Conservation (phyloP, 2,329 filamentous ascomycete genomes). For the Rasamsonia emersonii region DNA sequence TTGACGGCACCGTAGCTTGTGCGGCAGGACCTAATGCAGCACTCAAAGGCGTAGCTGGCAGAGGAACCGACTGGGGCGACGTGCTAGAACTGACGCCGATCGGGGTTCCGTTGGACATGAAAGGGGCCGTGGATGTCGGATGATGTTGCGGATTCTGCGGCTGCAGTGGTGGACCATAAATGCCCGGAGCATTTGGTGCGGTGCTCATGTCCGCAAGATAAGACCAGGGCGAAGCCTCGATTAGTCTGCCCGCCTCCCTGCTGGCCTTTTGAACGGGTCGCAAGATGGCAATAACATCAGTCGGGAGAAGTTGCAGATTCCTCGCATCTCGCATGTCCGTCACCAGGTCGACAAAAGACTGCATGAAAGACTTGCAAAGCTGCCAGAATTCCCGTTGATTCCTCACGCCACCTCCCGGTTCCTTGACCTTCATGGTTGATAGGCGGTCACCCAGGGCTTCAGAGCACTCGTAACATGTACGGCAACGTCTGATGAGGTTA, state of each 20-base stretch:
- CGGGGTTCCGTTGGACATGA: slow-evolving; percentile 12
- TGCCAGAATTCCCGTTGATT: slow-evolving; percentile 55
- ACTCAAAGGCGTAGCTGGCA: slow-evolving; percentile 82
- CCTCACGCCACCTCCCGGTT: slow-evolving; percentile 60
- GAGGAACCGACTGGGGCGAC: slow-evolving; percentile 44
- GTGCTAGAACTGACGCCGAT: slow-evolving; percentile 20
- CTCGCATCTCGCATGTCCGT: slow-evolving; percentile 39
- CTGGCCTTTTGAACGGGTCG: slow-evolving; percentile 74
- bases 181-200: slow-evolving; percentile 19
- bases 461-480: slow-evolving; percentile 61
- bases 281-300: slow-evolving; percentile 64
- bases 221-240: slow-evolving; percentile 58
- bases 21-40: slow-evolving; percentile 83
- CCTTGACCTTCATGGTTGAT: slow-evolving; percentile 73
- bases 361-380: slow-evolving; percentile 56
- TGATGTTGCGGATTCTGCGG: slow-evolving; percentile 23
- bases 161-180: slow-evolving; percentile 30
- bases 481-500: slow-evolving; percentile 62
- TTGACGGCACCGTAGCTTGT: slow-evolving; percentile 74
- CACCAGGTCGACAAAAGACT: slow-evolving; percentile 40
- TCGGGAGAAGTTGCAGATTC: slow-evolving; percentile 42
- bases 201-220: slow-evolving; percentile 41
- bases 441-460: slow-evolving; percentile 65
- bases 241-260: slow-evolving; percentile 68
- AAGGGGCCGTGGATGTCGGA: slow-evolving; percentile 19